Conservation (phyloP, 805 yeast genomes). For the Hanseniaspora jakobsenii region DNA sequence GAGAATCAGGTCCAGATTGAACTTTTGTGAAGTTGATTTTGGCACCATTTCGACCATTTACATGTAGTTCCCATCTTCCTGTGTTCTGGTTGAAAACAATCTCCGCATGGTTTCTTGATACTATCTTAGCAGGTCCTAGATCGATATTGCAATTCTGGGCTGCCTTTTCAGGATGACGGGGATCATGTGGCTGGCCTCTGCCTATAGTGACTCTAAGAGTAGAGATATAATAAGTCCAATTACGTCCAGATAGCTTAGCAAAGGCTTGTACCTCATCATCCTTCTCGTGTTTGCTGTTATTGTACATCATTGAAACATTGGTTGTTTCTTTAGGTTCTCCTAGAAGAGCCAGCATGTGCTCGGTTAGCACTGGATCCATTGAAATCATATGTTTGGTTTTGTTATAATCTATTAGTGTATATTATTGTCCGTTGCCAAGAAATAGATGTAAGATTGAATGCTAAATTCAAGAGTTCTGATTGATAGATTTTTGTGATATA, state of each 20-base stretch:
- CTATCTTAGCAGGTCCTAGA: constrained; percentile 95
- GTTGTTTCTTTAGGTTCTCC: constrained; percentile 64
- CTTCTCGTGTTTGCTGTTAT: constrained; percentile 52
- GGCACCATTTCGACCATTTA: constrained; percentile 86
- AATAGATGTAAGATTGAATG: too few species aligned
- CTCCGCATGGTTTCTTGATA: constrained; percentile 77
- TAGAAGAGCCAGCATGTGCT: constrained; percentile 61
- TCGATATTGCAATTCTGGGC: constrained; percentile 52
- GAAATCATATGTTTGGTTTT: too few species aligned
- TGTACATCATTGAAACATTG: constrained; percentile 56
- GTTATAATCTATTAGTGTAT: too few species aligned
- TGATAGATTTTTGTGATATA: too few species aligned
- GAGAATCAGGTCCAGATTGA: constrained; percentile 34
- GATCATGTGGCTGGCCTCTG: constrained; percentile 29
- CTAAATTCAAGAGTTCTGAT: too few species aligned
- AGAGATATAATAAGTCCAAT: constrained; percentile 92
- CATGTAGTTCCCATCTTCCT: constrained; percentile 76
- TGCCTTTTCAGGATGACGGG: constrained; percentile 27
- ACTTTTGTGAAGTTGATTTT: constrained; percentile 59
- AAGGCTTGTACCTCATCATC: constrained; percentile 85
- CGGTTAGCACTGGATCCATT: constrained; percentile 41
- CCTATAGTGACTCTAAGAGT: constrained; percentile 67
- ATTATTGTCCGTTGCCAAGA: too few species aligned
- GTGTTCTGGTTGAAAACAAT: constrained; percentile 63
- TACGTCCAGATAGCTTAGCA: constrained; percentile 85